Evolutionary conservation across 345 rosid genomes (phyloP).

Genomic region (Cardamine occulta): DNA sequence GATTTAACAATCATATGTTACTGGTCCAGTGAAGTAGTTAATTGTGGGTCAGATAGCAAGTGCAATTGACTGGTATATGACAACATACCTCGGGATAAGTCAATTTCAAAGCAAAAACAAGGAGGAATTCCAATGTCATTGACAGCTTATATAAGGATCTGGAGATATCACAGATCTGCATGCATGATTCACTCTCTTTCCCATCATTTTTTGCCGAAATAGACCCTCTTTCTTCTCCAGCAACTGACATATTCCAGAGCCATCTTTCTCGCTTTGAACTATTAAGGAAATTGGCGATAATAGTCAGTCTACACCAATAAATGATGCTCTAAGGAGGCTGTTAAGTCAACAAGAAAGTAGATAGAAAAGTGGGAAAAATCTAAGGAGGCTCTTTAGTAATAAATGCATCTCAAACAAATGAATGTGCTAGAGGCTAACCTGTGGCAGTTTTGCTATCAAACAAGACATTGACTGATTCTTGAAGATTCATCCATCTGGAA

Average conservation of each 20-base stretch:
- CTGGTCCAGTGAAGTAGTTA: slow-evolving; percentile 8
- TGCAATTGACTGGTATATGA: slow-evolving; percentile 8
- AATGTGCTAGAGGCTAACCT: slow-evolving; percentile 50
- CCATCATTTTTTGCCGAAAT: slow-evolving; percentile 99
- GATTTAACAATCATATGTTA: slow-evolving; percentile 14
- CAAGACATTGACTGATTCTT: slow-evolving; percentile 74
- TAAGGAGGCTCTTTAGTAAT: slow-evolving; percentile 1
- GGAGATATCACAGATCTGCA: slow-evolving; percentile 99
- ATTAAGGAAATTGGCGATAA: slow-evolving; percentile 22
- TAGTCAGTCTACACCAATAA: slow-evolving; percentile 29
- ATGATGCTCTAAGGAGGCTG: not conserved
- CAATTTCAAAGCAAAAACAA: slow-evolving; percentile 76
- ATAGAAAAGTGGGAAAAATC: slow-evolving; percentile 6
- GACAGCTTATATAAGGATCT: slow-evolving; percentile 93
- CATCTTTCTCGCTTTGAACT: slow-evolving; percentile 71
- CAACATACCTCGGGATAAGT: slow-evolving; percentile 90
- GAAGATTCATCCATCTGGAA: slow-evolving; percentile 83
- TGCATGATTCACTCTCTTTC: slow-evolving; percentile 97
- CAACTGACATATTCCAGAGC: slow-evolving; percentile 81
- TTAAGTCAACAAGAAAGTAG: slow-evolving; percentile 7
- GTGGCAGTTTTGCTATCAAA: slow-evolving; percentile 80
- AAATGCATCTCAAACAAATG: slow-evolving; percentile 24
- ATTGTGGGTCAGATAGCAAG: slow-evolving; percentile 7
- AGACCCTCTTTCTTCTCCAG: slow-evolving; percentile 97
- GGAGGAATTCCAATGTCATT: slow-evolving; percentile 99